Evolutionary conservation across 2,329 filamentous ascomycete genomes (phyloP).

Genomic region (Trichoderma gracile): DNA sequence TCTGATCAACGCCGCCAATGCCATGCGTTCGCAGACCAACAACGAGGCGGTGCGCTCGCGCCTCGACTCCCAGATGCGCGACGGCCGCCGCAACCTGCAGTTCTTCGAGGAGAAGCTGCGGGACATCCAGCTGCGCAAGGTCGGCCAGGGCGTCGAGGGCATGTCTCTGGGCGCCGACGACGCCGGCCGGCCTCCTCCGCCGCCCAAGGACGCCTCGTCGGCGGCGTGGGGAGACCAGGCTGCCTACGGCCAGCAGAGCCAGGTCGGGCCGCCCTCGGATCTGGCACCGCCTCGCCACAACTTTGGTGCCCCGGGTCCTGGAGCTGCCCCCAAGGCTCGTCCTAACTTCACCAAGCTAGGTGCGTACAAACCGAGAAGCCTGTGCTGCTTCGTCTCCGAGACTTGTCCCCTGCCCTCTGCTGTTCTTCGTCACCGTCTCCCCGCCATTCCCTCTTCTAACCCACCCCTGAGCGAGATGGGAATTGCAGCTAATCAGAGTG

Average conservation of each 20-base stretch:
- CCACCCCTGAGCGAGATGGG: neutral
- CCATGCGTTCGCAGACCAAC: conserved; percentile 93
- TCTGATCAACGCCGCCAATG: conserved; percentile 89
- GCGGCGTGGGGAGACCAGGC: conserved; percentile 54
- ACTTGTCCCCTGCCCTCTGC: neutral
- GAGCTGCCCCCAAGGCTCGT: conserved; percentile 68
- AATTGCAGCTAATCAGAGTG: conserved; percentile 5
- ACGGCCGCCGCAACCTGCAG: conserved; percentile 87
- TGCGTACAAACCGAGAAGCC: conserved; percentile 47
- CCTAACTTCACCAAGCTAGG: conserved; percentile 96
- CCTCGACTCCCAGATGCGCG: conserved; percentile 90
- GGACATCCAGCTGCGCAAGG: conserved; percentile 80
- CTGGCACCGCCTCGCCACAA: conserved; percentile 81
- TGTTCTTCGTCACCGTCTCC: neutral
- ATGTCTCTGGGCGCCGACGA: conserved; percentile 63
- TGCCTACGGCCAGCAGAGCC: conserved; percentile 65
- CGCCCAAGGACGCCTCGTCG: conserved; percentile 68
- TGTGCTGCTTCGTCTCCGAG: neutral
- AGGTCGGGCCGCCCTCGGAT: conserved; percentile 65
- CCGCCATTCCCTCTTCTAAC: neutral
- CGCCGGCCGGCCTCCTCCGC: conserved; percentile 60
- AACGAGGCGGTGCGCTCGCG: conserved; percentile 89
- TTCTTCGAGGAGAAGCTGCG: conserved; percentile 93
- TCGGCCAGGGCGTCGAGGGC: conserved; percentile 65
- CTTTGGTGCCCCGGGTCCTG: conserved; percentile 68